Evolutionary conservation across 192 early-diverging fungal genomes (phyloP).

Genomic region (Coemansia javaensis): DNA sequence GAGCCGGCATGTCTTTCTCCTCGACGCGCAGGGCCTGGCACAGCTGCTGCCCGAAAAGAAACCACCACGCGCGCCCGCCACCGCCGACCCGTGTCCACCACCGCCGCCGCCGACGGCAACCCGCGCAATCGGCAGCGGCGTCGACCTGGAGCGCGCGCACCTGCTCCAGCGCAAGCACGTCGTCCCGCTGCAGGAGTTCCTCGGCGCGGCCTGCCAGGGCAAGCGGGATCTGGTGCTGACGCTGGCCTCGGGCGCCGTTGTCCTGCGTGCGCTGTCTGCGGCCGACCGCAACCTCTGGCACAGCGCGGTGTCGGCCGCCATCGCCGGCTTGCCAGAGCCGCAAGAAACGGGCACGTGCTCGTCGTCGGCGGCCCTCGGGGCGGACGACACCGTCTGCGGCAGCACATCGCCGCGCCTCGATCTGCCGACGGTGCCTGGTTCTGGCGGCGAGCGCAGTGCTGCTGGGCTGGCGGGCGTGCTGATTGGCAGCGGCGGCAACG

Average conservation of each 20-base stretch:
- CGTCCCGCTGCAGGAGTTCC: slow-evolving; percentile 10
- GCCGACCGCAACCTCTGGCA: slow-evolving; percentile 27
- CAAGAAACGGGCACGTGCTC: too few relatives aligned
- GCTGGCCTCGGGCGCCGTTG: slow-evolving; percentile 8
- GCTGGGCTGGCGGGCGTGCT: too few relatives aligned
- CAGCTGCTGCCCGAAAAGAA: slow-evolving; percentile 13
- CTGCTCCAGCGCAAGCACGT: slow-evolving; percentile 19
- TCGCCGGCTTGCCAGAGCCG: too few relatives aligned
- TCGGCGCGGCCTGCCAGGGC: slow-evolving; percentile 11
- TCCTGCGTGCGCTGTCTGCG: slow-evolving; percentile 22
- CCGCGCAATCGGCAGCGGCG: too few relatives aligned
- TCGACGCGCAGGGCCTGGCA: slow-evolving; percentile 18
- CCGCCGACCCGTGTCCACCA: slow-evolving; percentile 4
- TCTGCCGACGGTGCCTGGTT: too few relatives aligned
- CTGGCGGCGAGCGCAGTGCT: too few relatives aligned
- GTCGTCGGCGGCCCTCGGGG: too few relatives aligned
- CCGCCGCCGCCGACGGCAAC: too few relatives aligned
- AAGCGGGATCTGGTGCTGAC: slow-evolving; percentile 27
- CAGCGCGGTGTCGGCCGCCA: neutral
- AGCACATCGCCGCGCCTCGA: too few relatives aligned
- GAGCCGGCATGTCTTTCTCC: slow-evolving; percentile 27
- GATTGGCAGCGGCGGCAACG: too few relatives aligned
- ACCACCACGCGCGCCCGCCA: neutral
- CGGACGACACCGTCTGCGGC: too few relatives aligned
- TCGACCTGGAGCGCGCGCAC: slow-evolving; percentile 3